Evolutionary conservation across 1,284 basidiomycete species (phyloP).

Genomic region (Cryptococcus amylolentus): DNA sequence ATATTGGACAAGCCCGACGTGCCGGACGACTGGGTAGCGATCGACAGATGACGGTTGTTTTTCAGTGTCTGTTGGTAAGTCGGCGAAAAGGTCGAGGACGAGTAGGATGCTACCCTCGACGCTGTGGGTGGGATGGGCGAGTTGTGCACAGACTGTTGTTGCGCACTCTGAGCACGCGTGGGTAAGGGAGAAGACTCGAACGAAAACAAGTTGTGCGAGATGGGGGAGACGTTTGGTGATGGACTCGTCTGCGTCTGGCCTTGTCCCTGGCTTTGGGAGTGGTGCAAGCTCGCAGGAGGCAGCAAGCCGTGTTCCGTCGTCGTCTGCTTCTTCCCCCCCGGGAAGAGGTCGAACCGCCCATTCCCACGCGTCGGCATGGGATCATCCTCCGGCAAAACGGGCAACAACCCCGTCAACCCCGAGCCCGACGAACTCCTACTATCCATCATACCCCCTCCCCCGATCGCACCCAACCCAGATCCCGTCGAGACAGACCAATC

Average conservation of each 20-base stretch:
- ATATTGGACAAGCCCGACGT: neutral
- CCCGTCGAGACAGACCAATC: slow-evolving; percentile 4
- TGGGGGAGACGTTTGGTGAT: neutral
- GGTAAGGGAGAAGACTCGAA: neutral
- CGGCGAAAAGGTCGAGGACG: slow-evolving; percentile 3
- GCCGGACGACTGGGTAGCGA: slow-evolving; percentile 12
- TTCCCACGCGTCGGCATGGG: neutral
- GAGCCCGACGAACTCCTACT: slow-evolving; percentile 15
- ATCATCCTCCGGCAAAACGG: slow-evolving; percentile 8
- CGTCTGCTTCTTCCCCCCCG: neutral
- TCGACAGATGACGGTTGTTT: slow-evolving; percentile 12
- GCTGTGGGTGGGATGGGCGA: neutral
- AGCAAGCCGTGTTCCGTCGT: slow-evolving; percentile 5
- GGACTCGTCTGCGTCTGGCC: neutral
- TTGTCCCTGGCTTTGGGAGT: neutral
- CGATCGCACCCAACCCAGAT: neutral
- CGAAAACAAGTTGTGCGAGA: neutral
- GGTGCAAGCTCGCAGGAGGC: neutral
- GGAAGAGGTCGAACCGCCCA: slow-evolving; percentile 1
- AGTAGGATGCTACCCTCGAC: neutral
- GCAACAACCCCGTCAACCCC: neutral
- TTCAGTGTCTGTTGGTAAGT: neutral
- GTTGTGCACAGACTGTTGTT: neutral
- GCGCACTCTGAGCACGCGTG: neutral
- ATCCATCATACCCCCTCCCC: slow-evolving; percentile 6